Evolutionary conservation across 2,329 filamentous ascomycete species (phyloP), one percentile per base, ranked within the genome.

Genomic region (Colletotrichum lentis): DNA sequence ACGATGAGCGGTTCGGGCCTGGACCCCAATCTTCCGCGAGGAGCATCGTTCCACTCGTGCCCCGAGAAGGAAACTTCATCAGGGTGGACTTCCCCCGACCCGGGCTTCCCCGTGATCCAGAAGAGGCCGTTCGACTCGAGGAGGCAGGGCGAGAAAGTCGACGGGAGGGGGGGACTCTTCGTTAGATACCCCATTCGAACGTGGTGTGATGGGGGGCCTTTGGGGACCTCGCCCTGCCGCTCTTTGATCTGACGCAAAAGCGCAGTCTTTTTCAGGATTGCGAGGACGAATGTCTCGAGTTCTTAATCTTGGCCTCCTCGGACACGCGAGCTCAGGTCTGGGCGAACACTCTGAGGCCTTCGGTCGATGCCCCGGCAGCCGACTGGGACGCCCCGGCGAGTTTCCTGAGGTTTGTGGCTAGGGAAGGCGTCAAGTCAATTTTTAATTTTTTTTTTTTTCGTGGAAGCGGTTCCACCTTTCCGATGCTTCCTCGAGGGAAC

Each of bases 81-180:
- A 84, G 74, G 0, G 81, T 83, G 0, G 80, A 83, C 67, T 84
- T 84, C 0, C 82, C 82, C 82, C 0, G 80, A 80, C 0, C 82
- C 82, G 3, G 82, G 78, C 41, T 83, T 80, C 2, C 79, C 79
- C 1, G 75, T 80, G 44, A 81, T 75, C 79, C 77, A 79, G 58
- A 78, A 79, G 0, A 77, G 73, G 1, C 73, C 72, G 5, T 73
- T 73, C 4, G 73, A 57, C 0, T 67, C 57, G 0, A 69, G 54
- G 0, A 80, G 69, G 77, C 78, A 80, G 0, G 69, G 57, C 2
- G 65, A 70, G 50, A 79, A 79, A 75, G 20, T 6, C 2, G 0
- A n/a, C 10, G 1, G 63, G n/a, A n/a, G n/a, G n/a, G n/a, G n/a
- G 62, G 20, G 68, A 64, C 8, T 70, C 62, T 3, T 68, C 56